Base-by-base conservation (phyloP, 2,329 filamentous ascomycete genomes). In the Tolypocladium inflatum region DNA sequence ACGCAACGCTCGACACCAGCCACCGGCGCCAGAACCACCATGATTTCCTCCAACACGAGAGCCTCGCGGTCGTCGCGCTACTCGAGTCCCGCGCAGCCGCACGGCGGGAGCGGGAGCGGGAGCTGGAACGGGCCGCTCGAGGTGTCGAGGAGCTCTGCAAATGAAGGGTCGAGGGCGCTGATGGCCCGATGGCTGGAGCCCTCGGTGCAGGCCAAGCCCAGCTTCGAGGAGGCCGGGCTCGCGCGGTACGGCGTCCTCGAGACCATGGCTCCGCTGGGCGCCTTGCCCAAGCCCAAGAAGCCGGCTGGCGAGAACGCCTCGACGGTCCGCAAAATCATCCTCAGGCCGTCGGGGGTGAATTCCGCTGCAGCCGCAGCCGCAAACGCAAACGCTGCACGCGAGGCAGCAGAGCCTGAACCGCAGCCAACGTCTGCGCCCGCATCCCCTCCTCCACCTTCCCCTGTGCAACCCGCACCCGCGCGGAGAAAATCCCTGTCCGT, bases 211-310 rank as follows among this genome's bases (percentile, higher is more conserved):
- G 78, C 74, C 71, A 83, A 80, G 71, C 69, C 91, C 13, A 93
- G 88, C 69, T 96, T 87, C 69, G 85, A 90, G 76, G 90, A 96
- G 69, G 84, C 81, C 58, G 89, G 88, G 51, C 80, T 94, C 64
- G 78, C 87, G 66, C 80, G 87, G 54, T 84, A 85, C 70, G 89
- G 89, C 62, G 89, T 95, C 21, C 78, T 95, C 59, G 87, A 90
- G 72, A 87, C 87, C 66, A 96, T 96, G 91, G 86, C 86, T 56
- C 87, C 91, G 33, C 76, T 96, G 58, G 91, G 91, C 45, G 81
- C 85, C 57, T 78, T 86, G 64, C 91, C 91, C 15, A 84, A 82
- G 73, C 80, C 72, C 42, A 78, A 76, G 68, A 74, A 69, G 66
- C 65, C 62, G 30, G 71, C 62, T 11, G 65, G 60, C 55, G 65